These are phyloP conservation scores for Ustilago sp. DNA, from an alignment of 1,284 basidiomycete genomes.

Conservation along the genomic window DNA sequence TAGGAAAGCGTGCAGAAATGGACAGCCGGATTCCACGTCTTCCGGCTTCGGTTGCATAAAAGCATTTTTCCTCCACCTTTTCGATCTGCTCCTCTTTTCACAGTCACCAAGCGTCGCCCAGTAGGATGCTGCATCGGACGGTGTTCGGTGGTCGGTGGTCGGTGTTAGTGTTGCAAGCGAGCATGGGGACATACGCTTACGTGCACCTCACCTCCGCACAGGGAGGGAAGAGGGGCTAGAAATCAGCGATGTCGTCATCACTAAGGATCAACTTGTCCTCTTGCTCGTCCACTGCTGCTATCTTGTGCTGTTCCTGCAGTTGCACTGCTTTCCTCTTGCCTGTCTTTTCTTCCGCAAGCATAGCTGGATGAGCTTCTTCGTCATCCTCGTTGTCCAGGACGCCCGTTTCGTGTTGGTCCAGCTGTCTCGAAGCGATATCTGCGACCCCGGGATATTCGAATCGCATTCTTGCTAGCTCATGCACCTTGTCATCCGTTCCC, in stretches of 20 bases:
- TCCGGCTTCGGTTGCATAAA: slow-evolving; percentile 7
- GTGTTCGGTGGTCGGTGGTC: slow-evolving; percentile 19
- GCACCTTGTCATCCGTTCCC: slow-evolving; percentile 10
- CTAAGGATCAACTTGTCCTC: slow-evolving; percentile 29
- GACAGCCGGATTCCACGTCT: slow-evolving; percentile 42
- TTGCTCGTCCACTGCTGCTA: slow-evolving; percentile 15
- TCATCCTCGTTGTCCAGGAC: slow-evolving; percentile 16
- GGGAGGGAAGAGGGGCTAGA: slow-evolving; percentile 7
- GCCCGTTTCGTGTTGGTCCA: slow-evolving; percentile 43
- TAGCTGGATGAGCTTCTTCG: neutral
- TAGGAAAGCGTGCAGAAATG: slow-evolving; percentile 50
- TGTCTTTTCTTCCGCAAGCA: neutral
- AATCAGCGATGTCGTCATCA: slow-evolving; percentile 50
- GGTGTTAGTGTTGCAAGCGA: neutral
- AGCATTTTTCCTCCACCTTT: slow-evolving; percentile 7
- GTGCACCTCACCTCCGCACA: neutral
- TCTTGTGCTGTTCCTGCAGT: neutral
- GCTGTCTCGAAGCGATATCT: slow-evolving; percentile 24
- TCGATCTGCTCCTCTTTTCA: neutral
- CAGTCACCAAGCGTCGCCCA: neutral
- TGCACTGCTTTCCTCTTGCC: slow-evolving; percentile 5
- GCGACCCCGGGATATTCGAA: slow-evolving; percentile 45
- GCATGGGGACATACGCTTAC: neutral
- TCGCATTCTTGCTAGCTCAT: slow-evolving; percentile 26
- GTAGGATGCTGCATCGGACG: slow-evolving; percentile 36